Evolutionary conservation across 2,329 filamentous ascomycete genomes (phyloP).

Genomic region (Fusarium cicatricum): DNA sequence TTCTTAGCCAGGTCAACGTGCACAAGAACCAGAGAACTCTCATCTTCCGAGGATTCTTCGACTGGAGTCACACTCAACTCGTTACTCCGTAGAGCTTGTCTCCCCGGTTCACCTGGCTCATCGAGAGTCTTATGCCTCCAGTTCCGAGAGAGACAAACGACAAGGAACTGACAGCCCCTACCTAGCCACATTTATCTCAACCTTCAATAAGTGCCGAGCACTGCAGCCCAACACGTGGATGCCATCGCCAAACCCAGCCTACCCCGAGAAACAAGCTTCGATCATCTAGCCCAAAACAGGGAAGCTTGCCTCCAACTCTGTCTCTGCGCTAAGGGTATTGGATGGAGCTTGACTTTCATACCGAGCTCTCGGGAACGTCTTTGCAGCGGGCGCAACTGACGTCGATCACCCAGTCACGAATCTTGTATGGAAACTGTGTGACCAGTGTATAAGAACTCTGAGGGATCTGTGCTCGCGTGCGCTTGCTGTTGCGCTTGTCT

Average conservation of each 20-base stretch:
- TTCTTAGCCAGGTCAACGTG: background rate
- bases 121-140: no score
- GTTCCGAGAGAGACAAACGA: no score
- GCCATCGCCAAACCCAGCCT: background rate
- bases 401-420: constrained; percentile 8
- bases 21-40: background rate
- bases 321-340: constrained; percentile 26
- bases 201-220: no score
- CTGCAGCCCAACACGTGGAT: background rate
- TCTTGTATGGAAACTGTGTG: background rate
- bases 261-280: constrained; percentile 10
- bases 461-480: constrained; percentile 7
- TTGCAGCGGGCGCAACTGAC: constrained; percentile 28
- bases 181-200: no score
- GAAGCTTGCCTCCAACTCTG: constrained; percentile 11
- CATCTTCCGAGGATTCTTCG: background rate
- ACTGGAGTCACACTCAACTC: background rate
- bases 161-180: no score
- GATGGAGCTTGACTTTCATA: constrained; percentile 20
- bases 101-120: background rate
- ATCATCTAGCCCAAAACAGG: background rate
- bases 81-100: background rate
- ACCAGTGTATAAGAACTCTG: constrained; percentile 1
- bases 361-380: constrained; percentile 1
- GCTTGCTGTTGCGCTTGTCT: background rate